Evolutionary conservation across 2,329 filamentous ascomycete genomes (phyloP), one percentile per base, ranked within the genome.

Genomic region (Penicillium paneum): DNA sequence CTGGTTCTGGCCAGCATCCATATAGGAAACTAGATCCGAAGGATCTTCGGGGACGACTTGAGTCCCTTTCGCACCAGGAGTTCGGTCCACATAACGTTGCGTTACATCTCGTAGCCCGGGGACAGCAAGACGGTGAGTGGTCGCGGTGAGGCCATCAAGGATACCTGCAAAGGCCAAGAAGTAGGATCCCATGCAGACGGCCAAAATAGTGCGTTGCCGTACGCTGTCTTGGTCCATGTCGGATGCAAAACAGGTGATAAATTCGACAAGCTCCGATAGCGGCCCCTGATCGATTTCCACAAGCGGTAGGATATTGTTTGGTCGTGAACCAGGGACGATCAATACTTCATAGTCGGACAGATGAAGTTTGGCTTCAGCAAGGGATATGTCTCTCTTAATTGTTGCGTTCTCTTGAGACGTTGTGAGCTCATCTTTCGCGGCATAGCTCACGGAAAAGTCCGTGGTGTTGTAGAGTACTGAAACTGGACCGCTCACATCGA

Each of bases 381-480:
- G 19, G 6, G 45, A 38, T 39, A 48, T 31, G 7, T 29, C 24
- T 38, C 45, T 38, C 10, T 38, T 17, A 19, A 48, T n/a, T 19
- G 34, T 48, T 10, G 12, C 2, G 45, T 31, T 43, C 15, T 50
- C 39, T 43, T 50, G 21, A 17, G 39, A 50, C 10, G 26, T 43
- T 28, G 48, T 50, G 38, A 50, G 48, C 39, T 50, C 48, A 35
- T 50, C 19, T 17, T 32, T 41, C 3, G 38, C 48, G 10, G 36
- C 21, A 28, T 13, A 50, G n/a, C 28, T 40, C 39, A 50, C 31
- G 38, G 31, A 15, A 21, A 43, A 43, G 26, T 35, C 12, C 7
- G 28, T 35, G 29, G 28, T 35, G 29, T 35, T 50, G 15, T 21
- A 28, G n/a, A 50, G 31, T 15, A 44, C 28, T 13, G 29, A 31